Conservation (phyloP, 345 rosid species). For the Sapria himalayana region DNA sequence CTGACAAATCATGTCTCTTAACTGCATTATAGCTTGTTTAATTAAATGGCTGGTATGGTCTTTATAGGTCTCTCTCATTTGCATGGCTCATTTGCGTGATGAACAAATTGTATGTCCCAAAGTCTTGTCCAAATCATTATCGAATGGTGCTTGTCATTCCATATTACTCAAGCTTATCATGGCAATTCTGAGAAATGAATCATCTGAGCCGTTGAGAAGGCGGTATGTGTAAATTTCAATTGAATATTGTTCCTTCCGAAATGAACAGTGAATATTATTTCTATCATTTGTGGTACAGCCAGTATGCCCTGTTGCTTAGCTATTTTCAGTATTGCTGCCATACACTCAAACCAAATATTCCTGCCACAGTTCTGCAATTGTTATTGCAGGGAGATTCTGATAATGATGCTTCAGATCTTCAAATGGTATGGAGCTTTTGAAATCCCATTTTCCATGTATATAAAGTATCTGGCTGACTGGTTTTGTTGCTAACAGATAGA, state of each 20-base stretch:
- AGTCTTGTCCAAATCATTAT: conserved; percentile 59
- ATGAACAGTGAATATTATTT: too few relatives aligned
- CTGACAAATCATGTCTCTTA: too few relatives aligned
- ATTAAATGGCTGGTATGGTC: too few relatives aligned
- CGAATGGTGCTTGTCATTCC: conserved; percentile 83
- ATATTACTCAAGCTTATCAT: conserved; percentile 63
- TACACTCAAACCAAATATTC: conserved; percentile 67
- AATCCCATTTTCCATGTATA: conserved; percentile 1
- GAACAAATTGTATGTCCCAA: conserved; percentile 51
- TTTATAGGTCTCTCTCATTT: conserved; percentile 82
- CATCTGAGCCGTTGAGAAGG: conserved; percentile 92
- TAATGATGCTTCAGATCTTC: conserved; percentile 71
- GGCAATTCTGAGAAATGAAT: conserved; percentile 69
- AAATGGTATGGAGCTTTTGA: conserved; percentile 25
- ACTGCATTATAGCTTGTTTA: too few relatives aligned
- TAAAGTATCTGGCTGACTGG: neutral
- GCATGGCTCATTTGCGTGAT: conserved; percentile 88
- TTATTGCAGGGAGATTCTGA: conserved; percentile 64
- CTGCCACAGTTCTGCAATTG: conserved; percentile 51
- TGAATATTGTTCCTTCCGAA: too few relatives aligned
- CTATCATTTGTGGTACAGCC: too few relatives aligned
- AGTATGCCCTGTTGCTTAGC: conserved; percentile 77
- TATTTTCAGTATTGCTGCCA: conserved; percentile 93
- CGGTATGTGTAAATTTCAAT: conserved; percentile 63
- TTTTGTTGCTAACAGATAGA: conserved; percentile 31